Evolutionary conservation across 495 filamentous ascomycete species (phyloP).

Genomic region (Penicillium pulvis): DNA sequence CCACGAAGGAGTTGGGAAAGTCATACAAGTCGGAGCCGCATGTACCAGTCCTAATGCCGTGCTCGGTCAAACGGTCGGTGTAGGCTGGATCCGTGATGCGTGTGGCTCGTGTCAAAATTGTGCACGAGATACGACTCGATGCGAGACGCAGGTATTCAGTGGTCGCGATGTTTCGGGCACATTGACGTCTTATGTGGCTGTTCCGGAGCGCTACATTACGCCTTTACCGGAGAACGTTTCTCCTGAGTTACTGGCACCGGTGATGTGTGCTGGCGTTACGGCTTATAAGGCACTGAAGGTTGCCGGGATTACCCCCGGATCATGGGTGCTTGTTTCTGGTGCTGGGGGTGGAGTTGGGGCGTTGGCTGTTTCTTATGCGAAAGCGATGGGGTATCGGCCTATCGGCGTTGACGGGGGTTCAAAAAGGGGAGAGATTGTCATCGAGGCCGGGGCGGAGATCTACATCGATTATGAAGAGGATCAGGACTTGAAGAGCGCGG

Average conservation of each 20-base stretch:
- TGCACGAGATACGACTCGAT: not conserved
- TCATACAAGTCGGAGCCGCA: not conserved
- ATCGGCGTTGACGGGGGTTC: conserved; percentile 82
- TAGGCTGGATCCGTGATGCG: conserved; percentile 1
- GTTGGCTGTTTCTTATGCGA: conserved; percentile 83
- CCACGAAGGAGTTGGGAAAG: not conserved
- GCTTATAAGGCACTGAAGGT: conserved; percentile 94
- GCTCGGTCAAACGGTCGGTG: not conserved
- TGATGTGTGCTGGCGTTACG: conserved; percentile 87
- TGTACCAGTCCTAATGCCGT: not conserved
- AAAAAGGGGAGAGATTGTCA: conserved; percentile 78
- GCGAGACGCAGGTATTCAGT: not conserved
- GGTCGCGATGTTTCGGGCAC: not conserved
- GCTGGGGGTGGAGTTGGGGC: conserved; percentile 86
- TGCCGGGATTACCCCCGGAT: conserved; percentile 69
- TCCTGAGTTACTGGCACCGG: conserved; percentile 42
- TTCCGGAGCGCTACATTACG: conserved; percentile 3
- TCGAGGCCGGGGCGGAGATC: conserved; percentile 61
- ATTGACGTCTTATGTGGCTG: not conserved
- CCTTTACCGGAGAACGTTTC: conserved; percentile 1
- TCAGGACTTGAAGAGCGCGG: not conserved
- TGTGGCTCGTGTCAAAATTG: not conserved
- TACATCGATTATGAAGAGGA: conserved; percentile 9
- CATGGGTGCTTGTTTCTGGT: conserved; percentile 83
- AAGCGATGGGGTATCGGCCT: conserved; percentile 79